Evolutionary conservation across 331 rosid genomes (phyloP).

Genomic region (Pyracantha coccinea): DNA sequence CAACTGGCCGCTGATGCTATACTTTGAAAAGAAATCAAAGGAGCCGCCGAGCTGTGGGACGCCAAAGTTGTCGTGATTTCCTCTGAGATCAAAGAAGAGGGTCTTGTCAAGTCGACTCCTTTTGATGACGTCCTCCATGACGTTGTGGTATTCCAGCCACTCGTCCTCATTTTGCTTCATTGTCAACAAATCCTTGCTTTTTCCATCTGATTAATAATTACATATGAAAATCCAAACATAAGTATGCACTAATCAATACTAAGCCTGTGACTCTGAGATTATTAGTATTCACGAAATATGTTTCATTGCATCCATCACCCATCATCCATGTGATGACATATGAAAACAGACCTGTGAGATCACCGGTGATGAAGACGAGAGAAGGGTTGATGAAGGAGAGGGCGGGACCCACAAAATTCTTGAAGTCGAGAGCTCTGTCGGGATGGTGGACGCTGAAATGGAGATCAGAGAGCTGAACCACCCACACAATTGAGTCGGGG

Average conservation of each 20-base stretch:
- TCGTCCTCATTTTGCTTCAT: conserved; percentile 86
- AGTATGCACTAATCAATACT: too few species aligned
- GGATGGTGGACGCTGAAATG: conserved; percentile 95
- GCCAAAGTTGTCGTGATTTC: conserved; percentile 90
- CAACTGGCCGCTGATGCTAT: conserved; percentile 75
- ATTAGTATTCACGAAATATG: too few species aligned
- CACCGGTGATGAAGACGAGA: conserved; percentile 88
- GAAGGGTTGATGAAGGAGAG: conserved; percentile 85
- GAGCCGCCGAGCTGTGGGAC: conserved; percentile 66
- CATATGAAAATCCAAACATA: not conserved
- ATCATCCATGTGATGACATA: not conserved
- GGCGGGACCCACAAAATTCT: conserved; percentile 42
- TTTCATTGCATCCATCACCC: too few species aligned
- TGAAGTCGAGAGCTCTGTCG: conserved; percentile 58
- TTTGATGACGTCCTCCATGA: conserved; percentile 54
- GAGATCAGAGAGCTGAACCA: conserved; percentile 93
- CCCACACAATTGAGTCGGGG: conserved; percentile 71
- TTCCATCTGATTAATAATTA: conserved; percentile 51
- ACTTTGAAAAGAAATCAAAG: conserved; percentile 70
- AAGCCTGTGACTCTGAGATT: too few species aligned
- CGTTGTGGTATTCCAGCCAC: conserved; percentile 67
- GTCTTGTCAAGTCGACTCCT: conserved; percentile 60
- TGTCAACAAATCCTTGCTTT: conserved; percentile 81
- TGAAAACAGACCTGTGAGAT: conserved; percentile 60
- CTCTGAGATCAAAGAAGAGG: conserved; percentile 75